Evolutionary conservation across 2,329 filamentous ascomycete species (phyloP), one percentile per base, ranked within the genome.

Genomic region (Neurospora crassa): DNA sequence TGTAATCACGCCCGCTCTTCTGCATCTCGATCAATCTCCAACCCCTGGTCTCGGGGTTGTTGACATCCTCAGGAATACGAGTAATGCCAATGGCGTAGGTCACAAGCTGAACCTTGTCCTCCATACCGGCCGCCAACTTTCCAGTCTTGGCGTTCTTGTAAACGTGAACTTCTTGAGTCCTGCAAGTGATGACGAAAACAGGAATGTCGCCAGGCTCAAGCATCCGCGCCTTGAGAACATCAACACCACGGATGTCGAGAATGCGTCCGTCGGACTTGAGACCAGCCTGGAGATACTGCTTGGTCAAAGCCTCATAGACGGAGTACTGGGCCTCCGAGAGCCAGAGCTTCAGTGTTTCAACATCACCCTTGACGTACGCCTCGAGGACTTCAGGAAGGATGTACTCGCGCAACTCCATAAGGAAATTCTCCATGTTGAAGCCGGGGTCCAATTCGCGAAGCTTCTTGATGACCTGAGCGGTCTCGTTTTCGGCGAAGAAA

Each of bases 401-500:
- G 82, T 98, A 99, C 82, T 98, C 95, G 80, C 96, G 92, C 82
- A 99, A 92, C 78, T 99, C 96, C 75, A 92, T 91, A 69, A 98
- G 83, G 85, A 98, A 99, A 0, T 94, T 92, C 81, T 99, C 96
- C 76, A 97, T 88, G 80, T 97, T 93, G 86, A 99, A 99, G 75
- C 87, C 88, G 5, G 96, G 95, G 77, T 99, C 96, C 89, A 98
- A 97, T 77, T 94, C 89, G 67, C 95, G 91, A 86, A 99, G 97
- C 81, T 95, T 97, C 85, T 97, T 98, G 84, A 98, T 97, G 43
- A 99, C 96, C 87, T 91, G 91, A 40, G 96, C 96, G 0, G 94
- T 97, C 84, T 99, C 96, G 81, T 98, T 99, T 82, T 99, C 96
- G 73, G 96, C 96, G 76, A 99, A 99, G 84, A 97, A 99, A 40